Evolutionary conservation across 441 rosid genomes (phyloP), one percentile per base, ranked within the genome.

Genomic region (Hura crepitans): DNA sequence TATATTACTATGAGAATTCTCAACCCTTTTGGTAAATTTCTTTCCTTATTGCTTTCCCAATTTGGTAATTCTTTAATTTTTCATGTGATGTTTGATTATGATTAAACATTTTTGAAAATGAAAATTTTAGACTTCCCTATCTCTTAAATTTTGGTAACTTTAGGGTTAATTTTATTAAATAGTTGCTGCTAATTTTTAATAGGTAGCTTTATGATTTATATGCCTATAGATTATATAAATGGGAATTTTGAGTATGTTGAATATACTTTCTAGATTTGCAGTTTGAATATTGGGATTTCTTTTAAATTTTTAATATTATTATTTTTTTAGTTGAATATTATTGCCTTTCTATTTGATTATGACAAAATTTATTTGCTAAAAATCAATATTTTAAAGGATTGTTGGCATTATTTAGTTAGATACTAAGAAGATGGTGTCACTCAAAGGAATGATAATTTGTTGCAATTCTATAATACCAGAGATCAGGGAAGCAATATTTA

Each of bases 391-490:
- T 71, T 63, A 47, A 62, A 28, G 31, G 42, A 43, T 55, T 39
- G 15, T 18, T 45, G 69, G 37, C 71, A 45, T 39, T 18, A 46
- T 74, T 78, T 77, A 56, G 49, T 49, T 74, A 92, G 99, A 95
- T 81, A 89, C 92, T 39, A 97, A 92, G 89, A 95, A 92, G 96
- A 92, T 92, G 97, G 87, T 92, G 23, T 90, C 93, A 1, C 75
- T 95, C 78, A 92, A 92, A 75, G 98, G 99, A 65, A 92, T 95
- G 98, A 80, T 95, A 17, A 95, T 95, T 71, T 73, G 98, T 68
- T 85, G 95, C 77, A 95, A 98, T 82, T 89, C 96, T 0, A 86
- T 95, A 62, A 92, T 95, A 80, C 98, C 99, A 0, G 99, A 95
- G 83, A 92, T 95, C 54, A 89, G 98, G 80, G 99, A 95, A 80